phyloP scores from a whole-genome alignment of 75 land plant species.

The Selaginella tamariscina region DNA sequence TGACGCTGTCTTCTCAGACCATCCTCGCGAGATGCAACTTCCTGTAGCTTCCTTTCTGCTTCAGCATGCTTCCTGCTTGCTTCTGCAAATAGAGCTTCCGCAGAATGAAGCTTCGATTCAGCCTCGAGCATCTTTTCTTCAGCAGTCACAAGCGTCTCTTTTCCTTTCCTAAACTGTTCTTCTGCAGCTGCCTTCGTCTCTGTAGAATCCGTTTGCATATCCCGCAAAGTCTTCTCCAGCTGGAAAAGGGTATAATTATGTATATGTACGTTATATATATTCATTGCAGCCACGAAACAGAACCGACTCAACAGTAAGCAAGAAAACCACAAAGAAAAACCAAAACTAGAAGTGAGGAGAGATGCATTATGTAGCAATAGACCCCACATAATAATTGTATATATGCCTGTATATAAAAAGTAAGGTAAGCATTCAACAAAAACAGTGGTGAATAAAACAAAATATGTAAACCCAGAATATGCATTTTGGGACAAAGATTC shows the following conservation, averaged over 20 bases:
- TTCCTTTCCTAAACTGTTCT: constrained; percentile 65
- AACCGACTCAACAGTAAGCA: too few species aligned
- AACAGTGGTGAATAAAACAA: too few species aligned
- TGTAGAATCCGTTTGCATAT: constrained; percentile 52
- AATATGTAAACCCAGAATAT: too few species aligned
- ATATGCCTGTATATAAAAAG: too few species aligned
- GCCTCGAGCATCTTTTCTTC: constrained; percentile 60
- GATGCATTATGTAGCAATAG: background rate
- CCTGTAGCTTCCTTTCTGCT: constrained; percentile 59
- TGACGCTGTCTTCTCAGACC: constrained; percentile 44
- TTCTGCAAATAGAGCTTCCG: constrained; percentile 77
- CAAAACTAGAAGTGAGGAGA: background rate
- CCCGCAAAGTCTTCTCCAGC: constrained; percentile 85
- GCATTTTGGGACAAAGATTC: too few species aligned
- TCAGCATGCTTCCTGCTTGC: constrained; percentile 63
- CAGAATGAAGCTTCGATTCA: constrained; percentile 51
- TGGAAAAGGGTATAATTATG: too few species aligned
- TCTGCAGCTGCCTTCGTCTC: constrained; percentile 60
- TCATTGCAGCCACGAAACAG: too few species aligned
- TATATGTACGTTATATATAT: too few species aligned
- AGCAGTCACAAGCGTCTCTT: constrained; percentile 41
- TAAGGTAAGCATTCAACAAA: too few species aligned
- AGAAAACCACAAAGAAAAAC: background rate
- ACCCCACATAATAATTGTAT: too few species aligned
- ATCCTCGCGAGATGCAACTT: constrained; percentile 63